These are phyloP conservation scores for Melampsora americana DNA, from an alignment of 1,284 basidiomycete genomes.

Conservation along the genomic window DNA sequence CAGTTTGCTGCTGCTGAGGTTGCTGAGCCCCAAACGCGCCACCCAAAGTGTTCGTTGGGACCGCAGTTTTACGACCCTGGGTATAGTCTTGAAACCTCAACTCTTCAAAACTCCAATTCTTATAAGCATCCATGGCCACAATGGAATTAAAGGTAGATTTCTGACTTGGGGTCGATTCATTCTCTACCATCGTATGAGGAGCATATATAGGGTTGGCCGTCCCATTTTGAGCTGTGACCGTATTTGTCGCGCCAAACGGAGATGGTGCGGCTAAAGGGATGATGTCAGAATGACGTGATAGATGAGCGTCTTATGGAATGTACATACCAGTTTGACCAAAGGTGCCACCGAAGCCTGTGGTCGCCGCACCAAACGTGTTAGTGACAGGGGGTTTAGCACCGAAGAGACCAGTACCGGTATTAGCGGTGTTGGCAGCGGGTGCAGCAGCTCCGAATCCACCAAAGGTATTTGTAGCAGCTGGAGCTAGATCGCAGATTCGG, in stretches of 20 bases:
- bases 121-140: conserved; percentile 43
- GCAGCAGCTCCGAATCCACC: conserved; percentile 33
- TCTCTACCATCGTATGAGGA: conserved; percentile 37
- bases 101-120: conserved; percentile 43
- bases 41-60: conserved; percentile 22
- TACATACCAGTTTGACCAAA: conserved; percentile 33
- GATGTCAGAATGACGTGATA: conserved; percentile 6
- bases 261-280: conserved; percentile 6
- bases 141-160: conserved; percentile 43
- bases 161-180: conserved; percentile 39
- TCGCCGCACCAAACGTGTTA: conserved; percentile 17
- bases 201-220: conserved; percentile 39
- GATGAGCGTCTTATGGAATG: not conserved
- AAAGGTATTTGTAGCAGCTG: conserved; percentile 23
- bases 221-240: conserved; percentile 15
- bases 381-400: conserved; percentile 30
- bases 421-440: conserved; percentile 15
- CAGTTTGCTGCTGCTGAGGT: conserved; percentile 25
- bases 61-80: conserved; percentile 39
- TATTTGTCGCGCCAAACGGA: conserved; percentile 29
- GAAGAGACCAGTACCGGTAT: conserved; percentile 26
- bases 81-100: conserved; percentile 41
- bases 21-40: conserved; percentile 31
- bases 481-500: conserved; percentile 1
- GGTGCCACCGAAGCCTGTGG: conserved; percentile 27